Evolutionary conservation across 1,284 basidiomycete species (phyloP).

Genomic region (Kalmanozyma brasiliensis): DNA sequence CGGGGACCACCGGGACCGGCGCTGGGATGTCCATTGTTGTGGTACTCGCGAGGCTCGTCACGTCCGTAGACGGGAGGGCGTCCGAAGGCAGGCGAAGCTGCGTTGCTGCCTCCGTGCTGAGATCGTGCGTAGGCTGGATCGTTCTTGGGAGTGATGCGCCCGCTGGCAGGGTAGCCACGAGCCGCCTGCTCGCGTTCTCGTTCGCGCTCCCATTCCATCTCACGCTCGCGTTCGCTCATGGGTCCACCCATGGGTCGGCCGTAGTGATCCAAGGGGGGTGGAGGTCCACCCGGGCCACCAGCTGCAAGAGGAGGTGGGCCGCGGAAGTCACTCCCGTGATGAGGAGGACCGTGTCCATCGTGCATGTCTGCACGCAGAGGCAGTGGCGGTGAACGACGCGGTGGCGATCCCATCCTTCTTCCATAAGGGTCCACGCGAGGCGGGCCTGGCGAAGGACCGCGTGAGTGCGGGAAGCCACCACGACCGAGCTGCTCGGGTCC

Average conservation of each 20-base stretch:
- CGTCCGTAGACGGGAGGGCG: conserved; percentile 45
- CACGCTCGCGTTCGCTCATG: conserved; percentile 48
- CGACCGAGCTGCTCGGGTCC: conserved; percentile 25
- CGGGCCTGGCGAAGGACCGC: conserved; percentile 45
- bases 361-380: conserved; percentile 32
- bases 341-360: conserved; percentile 22
- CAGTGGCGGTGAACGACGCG: conserved; percentile 42
- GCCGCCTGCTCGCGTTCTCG: conserved; percentile 44
- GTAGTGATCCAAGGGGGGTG: conserved; percentile 44
- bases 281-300: conserved; percentile 31
- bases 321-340: conserved; percentile 33
- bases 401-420: conserved; percentile 42
- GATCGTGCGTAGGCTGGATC: conserved; percentile 42
- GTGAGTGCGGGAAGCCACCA: conserved; percentile 42
- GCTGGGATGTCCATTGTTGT: conserved; percentile 29
- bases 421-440: conserved; percentile 40
- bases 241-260: conserved; percentile 41
- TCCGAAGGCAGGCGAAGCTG: conserved; percentile 46
- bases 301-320: conserved; percentile 29
- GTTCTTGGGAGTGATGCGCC: conserved; percentile 50
- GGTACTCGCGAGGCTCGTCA: conserved; percentile 43
- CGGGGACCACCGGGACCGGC: conserved; percentile 27
- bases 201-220: conserved; percentile 50
- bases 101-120: conserved; percentile 50
- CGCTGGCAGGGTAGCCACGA: conserved; percentile 38